phyloP scores from a whole-genome alignment of 2,329 filamentous ascomycete genomes.

The Colletotrichum brevisporum region DNA sequence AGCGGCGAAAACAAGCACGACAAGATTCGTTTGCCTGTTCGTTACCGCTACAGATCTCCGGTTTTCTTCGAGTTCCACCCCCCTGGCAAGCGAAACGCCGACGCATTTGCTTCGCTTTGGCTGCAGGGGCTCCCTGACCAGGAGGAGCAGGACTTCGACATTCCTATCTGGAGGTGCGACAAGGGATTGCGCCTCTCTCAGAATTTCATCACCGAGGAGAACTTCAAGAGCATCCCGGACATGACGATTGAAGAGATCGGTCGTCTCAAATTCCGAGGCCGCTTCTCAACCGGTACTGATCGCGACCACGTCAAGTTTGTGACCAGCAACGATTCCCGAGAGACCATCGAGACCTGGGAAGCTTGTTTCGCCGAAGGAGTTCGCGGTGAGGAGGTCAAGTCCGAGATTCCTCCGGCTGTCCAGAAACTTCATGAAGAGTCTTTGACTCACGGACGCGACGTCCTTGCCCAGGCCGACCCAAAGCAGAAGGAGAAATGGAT shows the following conservation, averaged over 20 bases:
- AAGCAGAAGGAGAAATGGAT: conserved; percentile 86
- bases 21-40: conserved; percentile 84
- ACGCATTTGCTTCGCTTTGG: conserved; percentile 88
- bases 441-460: conserved; percentile 82
- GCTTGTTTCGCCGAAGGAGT: conserved; percentile 92
- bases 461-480: conserved; percentile 79
- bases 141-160: conserved; percentile 81
- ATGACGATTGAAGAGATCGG: conserved; percentile 85
- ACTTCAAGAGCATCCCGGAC: conserved; percentile 78
- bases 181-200: conserved; percentile 84
- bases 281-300: conserved; percentile 93
- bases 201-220: conserved; percentile 90
- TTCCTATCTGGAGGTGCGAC: conserved; percentile 92
- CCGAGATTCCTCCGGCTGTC: conserved; percentile 80
- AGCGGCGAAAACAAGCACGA: conserved; percentile 55
- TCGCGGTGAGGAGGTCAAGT: conserved; percentile 76
- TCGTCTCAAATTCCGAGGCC: conserved; percentile 82
- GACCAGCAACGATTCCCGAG: conserved; percentile 87
- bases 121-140: conserved; percentile 87
- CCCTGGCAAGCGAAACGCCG: conserved; percentile 76
- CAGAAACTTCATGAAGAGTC: conserved; percentile 86
- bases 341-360: conserved; percentile 96
- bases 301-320: conserved; percentile 88
- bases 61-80: conserved; percentile 89
- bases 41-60: conserved; percentile 90